A percentile compares a stretch with the other conserved stretches of the same genome.
phyloP scores from a whole-genome alignment of 768 basidiomycete genomes.

The Amanita thiersii region DNA sequence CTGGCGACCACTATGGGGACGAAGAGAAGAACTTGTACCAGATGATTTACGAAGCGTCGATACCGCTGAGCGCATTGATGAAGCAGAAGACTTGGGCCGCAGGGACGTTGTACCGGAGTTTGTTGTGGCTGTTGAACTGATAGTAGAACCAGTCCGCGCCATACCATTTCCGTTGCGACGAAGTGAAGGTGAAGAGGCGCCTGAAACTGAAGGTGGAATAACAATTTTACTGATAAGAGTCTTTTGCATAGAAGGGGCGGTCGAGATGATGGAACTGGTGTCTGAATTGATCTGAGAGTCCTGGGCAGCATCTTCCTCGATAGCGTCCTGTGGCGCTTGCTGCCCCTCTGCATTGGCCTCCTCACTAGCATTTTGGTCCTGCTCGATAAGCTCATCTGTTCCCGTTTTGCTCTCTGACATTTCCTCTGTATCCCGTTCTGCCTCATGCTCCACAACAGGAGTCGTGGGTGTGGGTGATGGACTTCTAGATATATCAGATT shows the following conservation, averaged over 20 bases:
- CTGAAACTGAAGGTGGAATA: slow-evolving; percentile 2
- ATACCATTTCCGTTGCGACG: slow-evolving; percentile 3
- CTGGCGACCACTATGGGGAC: slow-evolving; percentile 1
- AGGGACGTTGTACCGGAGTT: slow-evolving; percentile 7
- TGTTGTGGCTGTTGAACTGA: not conserved
- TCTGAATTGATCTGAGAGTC: not conserved
- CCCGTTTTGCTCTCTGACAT: not conserved
- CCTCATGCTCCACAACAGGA: slow-evolving; percentile 18
- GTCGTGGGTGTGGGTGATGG: slow-evolving; percentile 13
- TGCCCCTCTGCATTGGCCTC: not conserved
- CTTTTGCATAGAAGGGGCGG: slow-evolving; percentile 4
- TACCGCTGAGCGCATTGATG: slow-evolving; percentile 25
- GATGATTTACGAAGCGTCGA: slow-evolving; percentile 23
- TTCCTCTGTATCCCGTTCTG: not conserved
- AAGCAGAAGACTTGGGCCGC: slow-evolving; percentile 22
- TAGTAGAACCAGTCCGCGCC: slow-evolving; percentile 2
- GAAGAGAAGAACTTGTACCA: slow-evolving; percentile 1
- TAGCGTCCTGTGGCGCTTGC: slow-evolving; percentile 1
- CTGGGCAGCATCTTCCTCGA: not conserved
- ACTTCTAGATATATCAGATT: slow-evolving; percentile 11
- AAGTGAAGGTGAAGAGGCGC: not conserved
- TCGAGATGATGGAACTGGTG: slow-evolving; percentile 1
- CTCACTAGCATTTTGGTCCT: too few relatives aligned
- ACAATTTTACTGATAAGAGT: slow-evolving; percentile 8
- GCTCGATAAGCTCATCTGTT: too few relatives aligned